Evolutionary conservation across 2,329 filamentous ascomycete species (phyloP), one percentile per base, ranked within the genome.

Genomic region (Sclerotinia minor): DNA sequence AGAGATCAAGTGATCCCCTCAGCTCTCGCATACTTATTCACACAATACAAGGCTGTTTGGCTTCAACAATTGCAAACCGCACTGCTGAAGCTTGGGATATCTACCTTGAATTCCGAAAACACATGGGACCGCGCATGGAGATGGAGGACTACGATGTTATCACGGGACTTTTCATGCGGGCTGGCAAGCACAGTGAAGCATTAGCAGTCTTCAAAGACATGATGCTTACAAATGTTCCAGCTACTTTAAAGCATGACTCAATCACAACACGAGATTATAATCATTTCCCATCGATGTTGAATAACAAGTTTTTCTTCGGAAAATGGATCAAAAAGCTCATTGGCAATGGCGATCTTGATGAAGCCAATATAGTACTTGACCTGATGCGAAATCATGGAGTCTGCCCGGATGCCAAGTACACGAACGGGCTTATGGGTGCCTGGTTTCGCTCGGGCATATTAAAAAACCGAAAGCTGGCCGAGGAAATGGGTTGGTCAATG

Each of bases 321-420:
- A 94, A 92, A 74, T 97, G 93, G 94, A 84, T 96, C 75, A 94
- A 94, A 78, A 87, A 90, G 61, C 85, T 96, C 11, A 90, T 96
- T 67, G 89, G 89, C 21, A 85, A 88, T 68, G 88, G 87, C 2
- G 85, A 92, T 71, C 79, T 91, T 19, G 85, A 90, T 67, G 90
- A 89, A 2, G 92, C 92, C 3, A 83, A 86, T 64, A 85, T 87
- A 69, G 91, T 96, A 11, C 81, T 95, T 38, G 84, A 90, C 19
- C 83, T 93, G 71, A 94, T 96, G 90, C 87, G 88, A 72, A 82
- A 85, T 64, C 86, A 85, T 73, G 87, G 87, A 1, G 84, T 93
- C 45, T 82, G 83, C 68, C 88, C 92, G 2, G 87, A 91, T 52
- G 82, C 91, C 2, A 89, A 90, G 64, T 91, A 96, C 72, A 82